Conservation (phyloP, 108 stramenopile genomes). For the Phaeodactylum tricornutum region DNA sequence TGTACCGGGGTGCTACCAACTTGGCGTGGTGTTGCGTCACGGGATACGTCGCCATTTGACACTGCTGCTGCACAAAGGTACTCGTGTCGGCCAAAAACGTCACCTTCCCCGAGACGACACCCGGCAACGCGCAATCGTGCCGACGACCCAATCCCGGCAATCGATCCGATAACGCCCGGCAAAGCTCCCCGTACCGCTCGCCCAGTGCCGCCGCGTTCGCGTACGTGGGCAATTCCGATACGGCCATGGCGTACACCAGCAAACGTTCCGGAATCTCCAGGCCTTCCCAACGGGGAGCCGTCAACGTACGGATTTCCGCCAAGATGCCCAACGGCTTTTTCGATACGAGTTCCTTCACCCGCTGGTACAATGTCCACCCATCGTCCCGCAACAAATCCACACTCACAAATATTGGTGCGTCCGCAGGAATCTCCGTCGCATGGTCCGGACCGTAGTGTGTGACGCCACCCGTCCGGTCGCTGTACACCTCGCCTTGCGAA, state of each 20-base stretch:
- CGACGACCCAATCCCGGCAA: no score
- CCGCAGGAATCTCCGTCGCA: neutral
- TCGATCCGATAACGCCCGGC: no score
- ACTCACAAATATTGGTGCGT: slow-evolving; percentile 6
- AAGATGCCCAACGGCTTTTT: slow-evolving; percentile 11
- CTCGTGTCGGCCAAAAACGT: no score
- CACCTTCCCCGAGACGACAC: no score
- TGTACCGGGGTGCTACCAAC: no score
- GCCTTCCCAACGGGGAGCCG: neutral
- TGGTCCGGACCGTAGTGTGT: slow-evolving; percentile 4
- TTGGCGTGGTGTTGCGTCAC: no score
- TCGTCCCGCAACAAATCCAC: slow-evolving; percentile 13
- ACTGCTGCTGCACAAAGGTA: no score
- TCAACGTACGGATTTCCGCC: slow-evolving; percentile 7
- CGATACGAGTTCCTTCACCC: neutral
- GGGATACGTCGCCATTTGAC: no score
- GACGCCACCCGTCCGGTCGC: neutral
- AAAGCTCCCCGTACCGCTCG: no score
- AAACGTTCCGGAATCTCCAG: slow-evolving; percentile 11
- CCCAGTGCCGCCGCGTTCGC: no score
- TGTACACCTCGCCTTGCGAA: neutral
- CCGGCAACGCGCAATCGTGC: no score
- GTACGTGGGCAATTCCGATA: no score
- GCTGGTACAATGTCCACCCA: slow-evolving; percentile 2
- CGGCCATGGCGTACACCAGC: slow-evolving; percentile 19